phyloP scores from a whole-genome alignment of 2,329 filamentous ascomycete genomes.

The Monosporascus sp. region DNA sequence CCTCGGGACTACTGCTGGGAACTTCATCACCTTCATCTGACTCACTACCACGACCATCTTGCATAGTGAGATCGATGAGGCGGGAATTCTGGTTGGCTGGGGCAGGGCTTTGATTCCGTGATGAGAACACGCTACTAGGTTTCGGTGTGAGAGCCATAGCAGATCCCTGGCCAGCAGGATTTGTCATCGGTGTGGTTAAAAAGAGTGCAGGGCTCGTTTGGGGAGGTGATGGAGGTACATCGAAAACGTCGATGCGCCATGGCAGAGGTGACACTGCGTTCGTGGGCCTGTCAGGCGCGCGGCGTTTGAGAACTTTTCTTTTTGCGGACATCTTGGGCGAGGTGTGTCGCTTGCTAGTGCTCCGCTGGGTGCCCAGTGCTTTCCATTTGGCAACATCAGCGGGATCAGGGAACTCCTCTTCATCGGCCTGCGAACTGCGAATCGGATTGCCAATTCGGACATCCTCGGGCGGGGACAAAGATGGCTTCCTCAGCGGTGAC shows the following conservation, averaged over 20 bases:
- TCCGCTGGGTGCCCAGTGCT: slow-evolving; percentile 4
- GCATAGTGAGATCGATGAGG: slow-evolving; percentile 22
- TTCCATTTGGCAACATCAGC: slow-evolving; percentile 26
- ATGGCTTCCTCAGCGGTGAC: slow-evolving; percentile 10
- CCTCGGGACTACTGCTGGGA: slow-evolving; percentile 28
- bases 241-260: slow-evolving; percentile 24
- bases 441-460: slow-evolving; percentile 2
- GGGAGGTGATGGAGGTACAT: slow-evolving; percentile 35
- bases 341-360: slow-evolving; percentile 17
- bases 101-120: slow-evolving; percentile 20
- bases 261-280: slow-evolving; percentile 10
- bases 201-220: slow-evolving; percentile 30
- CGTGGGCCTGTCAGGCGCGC: slow-evolving; percentile 4
- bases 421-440: slow-evolving; percentile 23
- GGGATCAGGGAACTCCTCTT: slow-evolving; percentile 26
- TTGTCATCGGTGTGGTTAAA: slow-evolving; percentile 14
- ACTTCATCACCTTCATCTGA: slow-evolving; percentile 9
- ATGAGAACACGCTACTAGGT: slow-evolving; percentile 21
- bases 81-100: slow-evolving; percentile 10
- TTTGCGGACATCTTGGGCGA: slow-evolving; percentile 23
- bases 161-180: slow-evolving; percentile 6
- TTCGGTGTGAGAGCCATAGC: slow-evolving; percentile 20
- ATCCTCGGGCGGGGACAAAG: slow-evolving; percentile 7
- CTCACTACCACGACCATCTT: slow-evolving; percentile 11
- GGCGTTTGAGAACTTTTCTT: slow-evolving; percentile 16